Conservation (phyloP, 441 rosid species). For the Breynia disticha region DNA sequence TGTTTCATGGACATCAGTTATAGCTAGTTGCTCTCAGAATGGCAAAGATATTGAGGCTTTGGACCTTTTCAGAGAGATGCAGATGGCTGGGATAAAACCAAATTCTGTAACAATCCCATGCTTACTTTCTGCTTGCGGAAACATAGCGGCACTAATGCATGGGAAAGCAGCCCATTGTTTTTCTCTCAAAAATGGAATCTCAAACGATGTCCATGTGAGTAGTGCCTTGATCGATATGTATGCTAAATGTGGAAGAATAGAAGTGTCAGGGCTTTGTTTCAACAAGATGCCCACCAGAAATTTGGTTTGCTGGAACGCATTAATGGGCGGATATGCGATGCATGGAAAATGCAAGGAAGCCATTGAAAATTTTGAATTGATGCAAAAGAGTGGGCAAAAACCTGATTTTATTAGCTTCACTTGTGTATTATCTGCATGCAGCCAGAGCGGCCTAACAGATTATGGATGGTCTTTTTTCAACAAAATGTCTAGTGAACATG, state of each 20-base stretch:
- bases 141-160: conserved; percentile 39
- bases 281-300: conserved; percentile 35
- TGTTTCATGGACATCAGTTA: conserved; percentile 46
- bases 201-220: conserved; percentile 32
- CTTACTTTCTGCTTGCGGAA: conserved; percentile 55
- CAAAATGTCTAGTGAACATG: conserved; percentile 34
- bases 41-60: conserved; percentile 41
- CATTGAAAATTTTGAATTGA: conserved; percentile 31
- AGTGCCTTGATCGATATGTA: conserved; percentile 54
- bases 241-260: conserved; percentile 49
- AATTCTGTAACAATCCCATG: conserved; percentile 46
- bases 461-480: conserved; percentile 33
- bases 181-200: conserved; percentile 27
- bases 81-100: conserved; percentile 38
- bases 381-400: conserved; percentile 31
- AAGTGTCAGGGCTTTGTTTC: conserved; percentile 30
- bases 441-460: conserved; percentile 38
- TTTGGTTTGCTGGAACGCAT: conserved; percentile 47
- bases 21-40: conserved; percentile 46
- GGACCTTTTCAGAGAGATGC: conserved; percentile 49
- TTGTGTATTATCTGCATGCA: conserved; percentile 39
- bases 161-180: conserved; percentile 45
- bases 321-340: conserved; percentile 48
- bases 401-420: conserved; percentile 44
- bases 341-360: conserved; percentile 46